phyloP scores from a whole-genome alignment of 257 asterid species.

The Salvia rosmarinus region DNA sequence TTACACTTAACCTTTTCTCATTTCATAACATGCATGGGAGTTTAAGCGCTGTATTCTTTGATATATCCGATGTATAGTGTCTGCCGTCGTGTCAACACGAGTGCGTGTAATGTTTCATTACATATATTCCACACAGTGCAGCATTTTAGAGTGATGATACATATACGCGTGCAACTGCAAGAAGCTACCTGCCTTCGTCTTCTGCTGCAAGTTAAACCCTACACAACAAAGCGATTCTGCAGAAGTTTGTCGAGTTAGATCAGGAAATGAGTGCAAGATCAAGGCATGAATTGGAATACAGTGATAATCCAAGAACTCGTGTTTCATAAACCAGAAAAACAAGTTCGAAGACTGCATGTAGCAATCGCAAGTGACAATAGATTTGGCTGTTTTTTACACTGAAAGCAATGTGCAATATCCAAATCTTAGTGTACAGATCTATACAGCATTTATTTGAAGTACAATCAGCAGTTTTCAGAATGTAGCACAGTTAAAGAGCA shows the following conservation, averaged over 20 bases:
- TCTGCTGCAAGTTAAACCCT: not conserved
- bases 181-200: not conserved
- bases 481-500: not conserved
- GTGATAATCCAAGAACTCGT: not conserved
- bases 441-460: not conserved
- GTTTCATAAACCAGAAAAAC: not conserved
- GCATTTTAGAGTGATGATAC: not conserved
- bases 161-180: no score
- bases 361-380: no score
- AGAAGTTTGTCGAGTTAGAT: not conserved
- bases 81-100: not conserved
- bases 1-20: no score
- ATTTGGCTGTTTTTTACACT: not conserved
- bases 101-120: not conserved
- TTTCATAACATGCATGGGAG: no score
- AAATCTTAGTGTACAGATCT: constrained; percentile 1
- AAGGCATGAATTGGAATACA: not conserved
- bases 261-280: not conserved
- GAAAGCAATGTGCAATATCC: constrained; percentile 4
- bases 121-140: not conserved
- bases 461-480: not conserved
- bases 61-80: not conserved
- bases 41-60: no score
- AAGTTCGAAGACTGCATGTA: not conserved
- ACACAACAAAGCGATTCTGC: constrained; percentile 4